Percentiles rank a stretch among this genome's conserved stretches.
Conservation (phyloP, 371 early-diverging fungal species). For the Mortierella sp. region DNA sequence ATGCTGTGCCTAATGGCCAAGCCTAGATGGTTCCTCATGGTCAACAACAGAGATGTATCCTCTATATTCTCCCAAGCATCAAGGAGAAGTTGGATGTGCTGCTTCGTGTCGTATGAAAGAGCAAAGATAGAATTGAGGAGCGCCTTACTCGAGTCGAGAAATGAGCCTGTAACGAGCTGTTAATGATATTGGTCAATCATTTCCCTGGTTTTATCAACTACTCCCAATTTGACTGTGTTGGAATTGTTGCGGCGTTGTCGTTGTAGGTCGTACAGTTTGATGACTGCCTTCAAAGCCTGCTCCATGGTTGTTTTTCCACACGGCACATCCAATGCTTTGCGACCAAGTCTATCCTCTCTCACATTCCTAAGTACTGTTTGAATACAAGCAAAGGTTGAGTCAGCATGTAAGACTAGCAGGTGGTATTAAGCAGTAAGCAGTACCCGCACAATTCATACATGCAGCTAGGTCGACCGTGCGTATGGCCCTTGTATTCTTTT, state of each 20-base stretch:
- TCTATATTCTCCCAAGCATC: background rate
- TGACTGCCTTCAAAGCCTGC: slow-evolving; percentile 2
- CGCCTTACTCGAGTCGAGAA: background rate
- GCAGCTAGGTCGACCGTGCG: background rate
- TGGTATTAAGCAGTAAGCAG: no score
- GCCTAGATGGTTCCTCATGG: background rate
- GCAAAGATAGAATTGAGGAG: background rate
- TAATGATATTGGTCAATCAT: background rate
- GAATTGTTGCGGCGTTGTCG: background rate
- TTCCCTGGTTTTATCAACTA: background rate
- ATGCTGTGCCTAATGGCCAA: slow-evolving; percentile 1
- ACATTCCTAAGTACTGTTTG: background rate
- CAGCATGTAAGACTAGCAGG: no score
- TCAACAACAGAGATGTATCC: background rate
- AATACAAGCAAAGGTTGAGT: no score
- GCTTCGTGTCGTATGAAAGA: no score
- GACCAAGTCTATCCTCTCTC: background rate
- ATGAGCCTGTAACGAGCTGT: background rate
- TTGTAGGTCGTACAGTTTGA: background rate
- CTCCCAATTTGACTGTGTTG: background rate
- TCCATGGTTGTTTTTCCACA: slow-evolving; percentile 2
- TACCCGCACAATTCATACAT: background rate
- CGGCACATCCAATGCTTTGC: background rate
- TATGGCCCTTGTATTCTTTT: background rate
- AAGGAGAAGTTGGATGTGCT: background rate